These are phyloP conservation scores for Starmera caribaea DNA, from an alignment of 805 yeast genomes.

Conservation along the genomic window DNA sequence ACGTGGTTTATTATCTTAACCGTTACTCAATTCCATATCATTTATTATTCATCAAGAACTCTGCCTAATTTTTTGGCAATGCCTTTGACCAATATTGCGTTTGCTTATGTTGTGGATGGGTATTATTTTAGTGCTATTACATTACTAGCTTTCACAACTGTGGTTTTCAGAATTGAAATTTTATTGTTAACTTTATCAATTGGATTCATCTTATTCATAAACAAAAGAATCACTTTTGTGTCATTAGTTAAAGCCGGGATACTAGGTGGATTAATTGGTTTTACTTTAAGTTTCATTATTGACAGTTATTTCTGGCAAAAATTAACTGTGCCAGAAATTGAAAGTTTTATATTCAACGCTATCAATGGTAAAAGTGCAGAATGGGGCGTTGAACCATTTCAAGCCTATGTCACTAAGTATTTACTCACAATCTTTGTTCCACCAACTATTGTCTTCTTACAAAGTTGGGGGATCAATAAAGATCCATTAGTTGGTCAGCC, in stretches of 20 bases:
- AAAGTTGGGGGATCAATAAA: slow-evolving; percentile 26
- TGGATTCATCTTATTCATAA: slow-evolving; percentile 33
- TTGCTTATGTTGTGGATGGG: slow-evolving; percentile 42
- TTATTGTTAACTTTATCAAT: slow-evolving; percentile 44
- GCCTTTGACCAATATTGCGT: slow-evolving; percentile 55
- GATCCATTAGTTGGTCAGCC: slow-evolving; percentile 22
- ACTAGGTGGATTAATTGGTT: slow-evolving; percentile 46
- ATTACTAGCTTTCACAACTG: slow-evolving; percentile 50
- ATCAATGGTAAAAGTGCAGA: slow-evolving; percentile 59
- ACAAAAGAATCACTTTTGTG: slow-evolving; percentile 35
- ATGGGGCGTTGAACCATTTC: slow-evolving; percentile 82
- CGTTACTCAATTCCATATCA: slow-evolving; percentile 66
- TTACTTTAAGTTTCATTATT: slow-evolving; percentile 33
- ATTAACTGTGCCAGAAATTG: slow-evolving; percentile 63
- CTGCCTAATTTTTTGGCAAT: slow-evolving; percentile 76
- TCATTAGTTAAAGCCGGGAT: slow-evolving; percentile 30
- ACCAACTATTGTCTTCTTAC: slow-evolving; percentile 33
- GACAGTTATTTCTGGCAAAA: slow-evolving; percentile 75
- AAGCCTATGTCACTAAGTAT: slow-evolving; percentile 50
- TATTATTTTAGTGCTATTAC: slow-evolving; percentile 34
- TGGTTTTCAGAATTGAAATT: slow-evolving; percentile 66
- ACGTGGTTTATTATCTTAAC: slow-evolving; percentile 53
- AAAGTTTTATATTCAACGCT: slow-evolving; percentile 66
- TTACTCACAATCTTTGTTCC: slow-evolving; percentile 32
- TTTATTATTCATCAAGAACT: slow-evolving; percentile 75